Evolutionary conservation across 1,284 basidiomycete species (phyloP).

Genomic region (Schizophyllum commune): DNA sequence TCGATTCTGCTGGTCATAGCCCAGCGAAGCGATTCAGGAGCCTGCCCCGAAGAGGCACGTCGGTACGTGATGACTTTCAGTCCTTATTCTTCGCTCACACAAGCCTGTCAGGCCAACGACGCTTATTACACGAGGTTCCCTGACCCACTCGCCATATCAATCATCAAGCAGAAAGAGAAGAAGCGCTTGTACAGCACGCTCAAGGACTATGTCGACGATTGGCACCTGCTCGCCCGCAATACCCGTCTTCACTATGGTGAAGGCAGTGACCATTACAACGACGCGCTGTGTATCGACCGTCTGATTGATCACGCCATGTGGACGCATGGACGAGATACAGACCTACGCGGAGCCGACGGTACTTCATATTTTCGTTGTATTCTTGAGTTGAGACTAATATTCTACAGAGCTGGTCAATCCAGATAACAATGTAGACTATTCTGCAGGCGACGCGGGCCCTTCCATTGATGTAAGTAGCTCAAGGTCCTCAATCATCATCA

Average conservation of each 20-base stretch:
- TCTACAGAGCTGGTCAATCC: not conserved
- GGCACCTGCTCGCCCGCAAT: constrained; percentile 6
- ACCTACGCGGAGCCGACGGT: not conserved
- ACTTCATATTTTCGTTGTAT: not conserved
- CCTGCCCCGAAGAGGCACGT: not conserved
- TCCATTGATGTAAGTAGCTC: not conserved
- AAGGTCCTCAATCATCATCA: constrained; percentile 1
- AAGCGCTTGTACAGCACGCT: constrained; percentile 1
- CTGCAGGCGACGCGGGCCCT: not conserved
- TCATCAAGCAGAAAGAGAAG: constrained; percentile 3
- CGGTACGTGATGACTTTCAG: not conserved
- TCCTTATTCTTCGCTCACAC: no score
- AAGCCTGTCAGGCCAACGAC: not conserved
- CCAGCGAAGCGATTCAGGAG: not conserved
- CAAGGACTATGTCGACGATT: constrained; percentile 1
- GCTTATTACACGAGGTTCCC: constrained; percentile 1
- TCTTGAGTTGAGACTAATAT: not conserved
- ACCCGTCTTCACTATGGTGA: not conserved
- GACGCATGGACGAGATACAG: not conserved
- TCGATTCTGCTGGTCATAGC: not conserved
- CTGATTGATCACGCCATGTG: constrained; percentile 1
- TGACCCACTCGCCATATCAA: constrained; percentile 5
- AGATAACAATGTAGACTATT: not conserved
- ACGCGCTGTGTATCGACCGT: constrained; percentile 1
- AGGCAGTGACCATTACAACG: constrained; percentile 1